Evolutionary conservation across 1,284 basidiomycete genomes (phyloP), one percentile per base, ranked within the genome.

Genomic region (Trichosporon coremiiforme): DNA sequence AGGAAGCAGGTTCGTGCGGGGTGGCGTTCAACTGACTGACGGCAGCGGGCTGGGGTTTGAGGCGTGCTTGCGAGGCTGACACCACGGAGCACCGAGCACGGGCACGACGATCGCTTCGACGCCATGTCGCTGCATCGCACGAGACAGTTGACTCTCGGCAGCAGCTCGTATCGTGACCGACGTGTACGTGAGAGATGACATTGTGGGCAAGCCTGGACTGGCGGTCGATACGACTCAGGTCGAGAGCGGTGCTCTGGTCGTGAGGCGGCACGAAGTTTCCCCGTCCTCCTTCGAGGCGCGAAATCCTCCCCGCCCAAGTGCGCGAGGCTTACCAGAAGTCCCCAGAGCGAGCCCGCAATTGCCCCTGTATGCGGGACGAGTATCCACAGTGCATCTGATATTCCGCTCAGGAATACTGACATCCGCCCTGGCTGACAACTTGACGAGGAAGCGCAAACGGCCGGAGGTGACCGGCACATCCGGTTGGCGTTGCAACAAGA

Each of bases 41-140:
- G 47, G 47, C 47, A 53, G 47, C 20, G n/a, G 47, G 47, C 1
- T 5, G n/a, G 47, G 17, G 20, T 22, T 53, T 20, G 47, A 53
- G 47, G 47, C 47, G 20, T 53, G n/a, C 41, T 17, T 20, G 47
- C 47, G 47, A 53, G 47, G 47, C 47, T 53, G 20, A 53, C 47
- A 53, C 47, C 47, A 9, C 41, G 7, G 47, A 12, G 20, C 47
- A 17, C 20, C 20, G 47, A 22, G 47, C 47, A n/a, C 17, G n/a
- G 47, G 47, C 20, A 5, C 20, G 47, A 8, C 47, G 47, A 53
- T 53, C 47, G 4, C 47, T 53, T 15, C 2, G 9, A 22, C 47
- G 20, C 47, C 47, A 22, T 53, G 2, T 2, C 47, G 4, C 17
- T 15, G 20, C 47, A 22, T 53, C 20, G 20, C 47, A 53, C 47